phyloP scores from a whole-genome alignment of 2,329 filamentous ascomycete species.

The Penicillium sp. region DNA sequence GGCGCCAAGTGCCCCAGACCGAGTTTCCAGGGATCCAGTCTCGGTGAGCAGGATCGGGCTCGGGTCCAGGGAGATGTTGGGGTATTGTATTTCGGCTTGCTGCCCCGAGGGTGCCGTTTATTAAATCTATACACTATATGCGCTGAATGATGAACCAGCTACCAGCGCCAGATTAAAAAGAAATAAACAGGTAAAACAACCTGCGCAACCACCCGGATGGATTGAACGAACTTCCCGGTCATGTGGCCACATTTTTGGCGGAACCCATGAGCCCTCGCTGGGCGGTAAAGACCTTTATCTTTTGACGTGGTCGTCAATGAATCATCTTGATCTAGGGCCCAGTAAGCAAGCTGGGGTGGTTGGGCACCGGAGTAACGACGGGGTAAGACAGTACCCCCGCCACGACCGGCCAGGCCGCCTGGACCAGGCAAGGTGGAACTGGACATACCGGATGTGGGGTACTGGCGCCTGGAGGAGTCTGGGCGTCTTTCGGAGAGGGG shows the following conservation, averaged over 20 bases:
- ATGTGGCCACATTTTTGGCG: slow-evolving; percentile 44
- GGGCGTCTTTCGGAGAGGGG: slow-evolving; percentile 31
- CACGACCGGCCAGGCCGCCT: slow-evolving; percentile 30
- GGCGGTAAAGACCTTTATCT: slow-evolving; percentile 27
- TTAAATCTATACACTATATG: slow-evolving; percentile 15
- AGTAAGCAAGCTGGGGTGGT: slow-evolving; percentile 23
- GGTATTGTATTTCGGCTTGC: neutral
- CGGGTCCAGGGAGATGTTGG: neutral
- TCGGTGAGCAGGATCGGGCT: neutral
- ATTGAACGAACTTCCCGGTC: slow-evolving; percentile 61
- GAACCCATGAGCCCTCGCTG: slow-evolving; percentile 24
- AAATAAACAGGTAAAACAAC: slow-evolving; percentile 65
- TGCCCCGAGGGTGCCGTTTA: neutral
- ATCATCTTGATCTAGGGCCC: slow-evolving; percentile 24
- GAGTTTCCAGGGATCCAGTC: neutral
- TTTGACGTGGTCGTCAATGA: slow-evolving; percentile 23
- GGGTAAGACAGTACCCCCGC: slow-evolving; percentile 21
- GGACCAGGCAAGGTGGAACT: slow-evolving; percentile 30
- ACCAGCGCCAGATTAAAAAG: slow-evolving; percentile 67
- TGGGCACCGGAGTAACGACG: slow-evolving; percentile 18
- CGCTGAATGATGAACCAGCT: slow-evolving; percentile 15
- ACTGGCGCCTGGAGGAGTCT: slow-evolving; percentile 20
- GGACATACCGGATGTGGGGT: slow-evolving; percentile 33
- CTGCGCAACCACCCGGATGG: slow-evolving; percentile 62
- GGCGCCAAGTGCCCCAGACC: neutral